phyloP scores from a whole-genome alignment of 441 rosid genomes.

The Populus trichocarpa region DNA sequence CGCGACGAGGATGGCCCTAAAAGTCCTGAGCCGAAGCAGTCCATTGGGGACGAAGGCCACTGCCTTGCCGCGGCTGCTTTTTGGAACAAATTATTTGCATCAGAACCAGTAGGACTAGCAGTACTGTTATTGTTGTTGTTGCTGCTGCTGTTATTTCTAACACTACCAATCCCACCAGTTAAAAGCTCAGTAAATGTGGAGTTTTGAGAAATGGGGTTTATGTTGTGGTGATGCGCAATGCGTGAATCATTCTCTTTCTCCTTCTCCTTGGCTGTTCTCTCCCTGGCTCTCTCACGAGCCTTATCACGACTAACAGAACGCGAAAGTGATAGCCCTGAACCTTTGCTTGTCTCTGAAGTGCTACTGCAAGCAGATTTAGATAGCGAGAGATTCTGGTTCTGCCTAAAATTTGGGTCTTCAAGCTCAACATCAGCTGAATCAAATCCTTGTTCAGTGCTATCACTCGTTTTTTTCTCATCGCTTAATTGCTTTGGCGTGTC shows the following conservation, averaged over 20 bases:
- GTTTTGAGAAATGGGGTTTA: conserved; percentile 45
- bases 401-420: conserved; percentile 41
- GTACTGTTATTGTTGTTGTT: conserved; percentile 8
- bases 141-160: conserved; percentile 17
- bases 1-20: conserved; percentile 49
- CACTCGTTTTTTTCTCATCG: conserved; percentile 45
- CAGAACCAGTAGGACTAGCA: conserved; percentile 22
- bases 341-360: conserved; percentile 88
- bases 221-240: conserved; percentile 24
- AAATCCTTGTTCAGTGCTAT: conserved; percentile 40
- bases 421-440: conserved; percentile 50
- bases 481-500: conserved; percentile 57
- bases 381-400: conserved; percentile 46
- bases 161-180: conserved; percentile 49
- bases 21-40: conserved; percentile 53
- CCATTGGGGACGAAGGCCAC: conserved; percentile 62
- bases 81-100: conserved; percentile 31
- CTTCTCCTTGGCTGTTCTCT: conserved; percentile 73
- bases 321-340: conserved; percentile 71
- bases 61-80: conserved; percentile 33
- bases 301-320: conserved; percentile 57
- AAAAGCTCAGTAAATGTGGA: conserved; percentile 84
- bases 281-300: conserved; percentile 79
- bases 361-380: conserved; percentile 93
- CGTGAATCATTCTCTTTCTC: conserved; percentile 54